Evolutionary conservation across 192 early-diverging fungal genomes (phyloP).

Genomic region (Podochytrium sp.): DNA sequence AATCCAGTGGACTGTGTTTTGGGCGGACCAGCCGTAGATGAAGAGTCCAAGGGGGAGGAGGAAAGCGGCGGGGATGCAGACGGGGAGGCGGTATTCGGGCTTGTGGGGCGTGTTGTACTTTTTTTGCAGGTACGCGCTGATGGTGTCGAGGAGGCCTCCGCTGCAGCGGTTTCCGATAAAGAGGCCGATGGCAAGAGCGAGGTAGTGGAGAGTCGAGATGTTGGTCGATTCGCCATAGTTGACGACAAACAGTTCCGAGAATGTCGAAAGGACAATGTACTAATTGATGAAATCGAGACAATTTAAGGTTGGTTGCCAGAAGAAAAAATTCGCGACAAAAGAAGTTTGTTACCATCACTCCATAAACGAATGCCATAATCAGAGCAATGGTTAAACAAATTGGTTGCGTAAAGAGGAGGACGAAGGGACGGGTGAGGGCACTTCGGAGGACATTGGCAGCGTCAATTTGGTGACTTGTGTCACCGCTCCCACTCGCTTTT

Average conservation of each 20-base stretch:
- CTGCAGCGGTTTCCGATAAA: conserved; percentile 16
- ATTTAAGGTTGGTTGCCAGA: no score
- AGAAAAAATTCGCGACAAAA: no score
- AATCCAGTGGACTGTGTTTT: conserved; percentile 10
- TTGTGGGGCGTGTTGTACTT: conserved; percentile 22
- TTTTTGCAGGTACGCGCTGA: conserved; percentile 7
- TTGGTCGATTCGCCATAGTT: conserved; percentile 6
- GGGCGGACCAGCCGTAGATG: conserved; percentile 25
- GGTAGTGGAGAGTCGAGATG: conserved; percentile 5
- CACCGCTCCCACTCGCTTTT: not conserved
- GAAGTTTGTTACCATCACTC: no score
- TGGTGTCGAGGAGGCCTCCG: conserved; percentile 4
- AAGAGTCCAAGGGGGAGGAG: conserved; percentile 15
- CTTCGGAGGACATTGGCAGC: not conserved
- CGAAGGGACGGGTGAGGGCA: conserved; percentile 5
- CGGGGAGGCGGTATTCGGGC: conserved; percentile 21
- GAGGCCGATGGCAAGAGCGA: conserved; percentile 14
- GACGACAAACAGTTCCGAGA: conserved; percentile 10
- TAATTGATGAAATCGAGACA: no score
- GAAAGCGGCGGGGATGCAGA: conserved; percentile 19
- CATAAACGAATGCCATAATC: conserved; percentile 27
- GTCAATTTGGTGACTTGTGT: not conserved
- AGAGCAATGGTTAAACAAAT: conserved; percentile 7
- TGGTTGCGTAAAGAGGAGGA: conserved; percentile 20
- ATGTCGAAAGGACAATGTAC: conserved; percentile 23